These are phyloP conservation scores for Penicillium nucicola DNA, from an alignment of 495 filamentous ascomycete genomes.

Conservation along the genomic window DNA sequence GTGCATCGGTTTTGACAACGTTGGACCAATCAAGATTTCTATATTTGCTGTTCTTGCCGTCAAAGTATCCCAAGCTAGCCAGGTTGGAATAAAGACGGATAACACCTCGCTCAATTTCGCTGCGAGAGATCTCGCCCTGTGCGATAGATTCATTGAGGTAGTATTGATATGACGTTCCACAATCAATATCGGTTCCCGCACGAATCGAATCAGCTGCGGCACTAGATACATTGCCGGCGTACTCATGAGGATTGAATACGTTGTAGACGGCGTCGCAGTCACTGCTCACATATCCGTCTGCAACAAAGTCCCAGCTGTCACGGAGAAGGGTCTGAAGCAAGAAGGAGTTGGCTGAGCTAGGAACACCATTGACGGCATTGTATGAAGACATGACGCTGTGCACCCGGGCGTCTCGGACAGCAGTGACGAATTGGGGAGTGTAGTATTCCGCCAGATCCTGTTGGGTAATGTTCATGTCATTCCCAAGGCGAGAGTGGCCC, in stretches of 20 bases:
- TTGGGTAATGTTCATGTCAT: constrained; percentile 51
- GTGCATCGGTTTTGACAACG: constrained; percentile 48
- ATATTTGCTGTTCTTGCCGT: constrained; percentile 45
- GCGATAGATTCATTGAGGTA: constrained; percentile 47
- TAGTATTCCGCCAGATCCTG: constrained; percentile 57
- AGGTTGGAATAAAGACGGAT: constrained; percentile 55
- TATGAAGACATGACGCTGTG: constrained; percentile 60
- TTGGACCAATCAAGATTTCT: constrained; percentile 50
- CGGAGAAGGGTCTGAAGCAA: constrained; percentile 57
- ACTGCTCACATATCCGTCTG: constrained; percentile 53
- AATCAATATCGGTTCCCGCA: constrained; percentile 62
- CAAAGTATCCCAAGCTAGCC: constrained; percentile 58
- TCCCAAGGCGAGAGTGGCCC: constrained; percentile 49
- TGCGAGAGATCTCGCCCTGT: constrained; percentile 45
- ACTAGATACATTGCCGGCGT: constrained; percentile 38
- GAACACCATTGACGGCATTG: constrained; percentile 59
- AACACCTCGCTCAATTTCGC: constrained; percentile 51
- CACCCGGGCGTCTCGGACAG: constrained; percentile 50
- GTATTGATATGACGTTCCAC: constrained; percentile 53
- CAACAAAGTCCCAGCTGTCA: constrained; percentile 42
- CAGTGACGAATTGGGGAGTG: constrained; percentile 33
- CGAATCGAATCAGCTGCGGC: constrained; percentile 54
- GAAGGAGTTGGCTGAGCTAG: constrained; percentile 53
- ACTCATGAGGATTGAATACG: constrained; percentile 54
- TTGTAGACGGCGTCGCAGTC: constrained; percentile 60